Percentiles rank a stretch among this genome's conserved stretches.
Evolutionary conservation across 352 stramenopile genomes (phyloP).

Genomic region (Phytophthora multivora): DNA sequence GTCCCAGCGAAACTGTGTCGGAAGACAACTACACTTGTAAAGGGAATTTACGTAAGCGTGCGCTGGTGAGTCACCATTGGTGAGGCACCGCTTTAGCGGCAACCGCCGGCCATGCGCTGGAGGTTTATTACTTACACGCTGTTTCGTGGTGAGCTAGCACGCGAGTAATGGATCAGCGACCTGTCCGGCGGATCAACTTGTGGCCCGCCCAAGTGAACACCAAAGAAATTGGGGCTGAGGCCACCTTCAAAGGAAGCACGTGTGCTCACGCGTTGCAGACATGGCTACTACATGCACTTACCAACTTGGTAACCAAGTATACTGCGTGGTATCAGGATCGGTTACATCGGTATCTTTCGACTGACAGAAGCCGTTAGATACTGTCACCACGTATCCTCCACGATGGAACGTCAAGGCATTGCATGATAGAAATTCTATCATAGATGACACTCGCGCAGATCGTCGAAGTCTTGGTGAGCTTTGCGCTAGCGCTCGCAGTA

Average conservation of each 20-base stretch:
- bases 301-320: too few relatives aligned
- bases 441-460: too few relatives aligned
- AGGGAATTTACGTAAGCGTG: slow-evolving; percentile 4
- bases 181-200: slow-evolving; percentile 19
- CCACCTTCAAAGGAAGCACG: neutral
- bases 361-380: slow-evolving; percentile 18
- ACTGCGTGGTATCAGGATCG: slow-evolving; percentile 8
- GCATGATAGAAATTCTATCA: neutral
- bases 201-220: slow-evolving; percentile 19
- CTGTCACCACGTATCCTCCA: slow-evolving; percentile 13
- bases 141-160: slow-evolving; percentile 29
- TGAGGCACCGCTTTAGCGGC: neutral
- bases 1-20: neutral
- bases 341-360: slow-evolving; percentile 28
- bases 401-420: slow-evolving; percentile 13
- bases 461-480: slow-evolving; percentile 20
- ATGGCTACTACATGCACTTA: slow-evolving; percentile 10
- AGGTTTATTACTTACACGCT: slow-evolving; percentile 29
- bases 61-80: neutral
- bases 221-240: slow-evolving; percentile 26
- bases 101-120: slow-evolving; percentile 13
- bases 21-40: neutral
- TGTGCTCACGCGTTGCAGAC: slow-evolving; percentile 20
- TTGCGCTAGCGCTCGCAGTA: neutral
- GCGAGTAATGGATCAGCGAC: slow-evolving; percentile 33